phyloP scores from a whole-genome alignment of 495 filamentous ascomycete species.

The Hypoxylon trugodes region DNA sequence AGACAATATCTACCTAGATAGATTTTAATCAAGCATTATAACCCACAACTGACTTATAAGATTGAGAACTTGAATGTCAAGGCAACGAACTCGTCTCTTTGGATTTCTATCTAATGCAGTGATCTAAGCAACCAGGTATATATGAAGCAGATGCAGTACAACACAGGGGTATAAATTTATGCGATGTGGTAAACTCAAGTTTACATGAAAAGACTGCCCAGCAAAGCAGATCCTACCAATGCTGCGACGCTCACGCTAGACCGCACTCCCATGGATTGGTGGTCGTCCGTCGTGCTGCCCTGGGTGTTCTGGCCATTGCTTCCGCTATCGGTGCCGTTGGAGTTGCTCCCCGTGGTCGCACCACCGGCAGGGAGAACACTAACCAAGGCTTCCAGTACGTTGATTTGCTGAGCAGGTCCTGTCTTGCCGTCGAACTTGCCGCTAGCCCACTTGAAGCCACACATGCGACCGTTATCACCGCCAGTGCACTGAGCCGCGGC shows the following conservation, averaged over 20 bases:
- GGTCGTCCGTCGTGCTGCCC: neutral
- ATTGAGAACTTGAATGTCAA: no score
- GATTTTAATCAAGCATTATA: no score
- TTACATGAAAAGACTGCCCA: slow-evolving; percentile 18
- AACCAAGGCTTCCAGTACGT: slow-evolving; percentile 65
- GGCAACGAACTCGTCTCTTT: neutral
- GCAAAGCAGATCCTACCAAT: neutral
- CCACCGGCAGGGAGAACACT: slow-evolving; percentile 46
- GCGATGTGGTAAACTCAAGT: neutral
- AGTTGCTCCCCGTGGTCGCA: slow-evolving; percentile 53
- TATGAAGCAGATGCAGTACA: no score
- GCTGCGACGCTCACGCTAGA: slow-evolving; percentile 1
- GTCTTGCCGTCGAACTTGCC: slow-evolving; percentile 52
- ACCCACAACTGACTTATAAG: no score
- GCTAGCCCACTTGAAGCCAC: slow-evolving; percentile 69
- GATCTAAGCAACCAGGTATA: neutral
- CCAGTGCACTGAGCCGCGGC: slow-evolving; percentile 74
- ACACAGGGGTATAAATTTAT: no score
- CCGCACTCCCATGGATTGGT: neutral
- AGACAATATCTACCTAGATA: no score
- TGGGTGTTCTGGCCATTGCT: neutral
- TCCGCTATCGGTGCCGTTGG: slow-evolving; percentile 26
- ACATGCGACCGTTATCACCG: slow-evolving; percentile 61
- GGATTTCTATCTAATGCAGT: neutral
- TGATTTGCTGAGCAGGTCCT: slow-evolving; percentile 63